A percentile compares a stretch with the other conserved stretches of the same genome.
These are phyloP conservation scores for Auricularia sp. DNA, from an alignment of 768 basidiomycete species.

Conservation along the genomic window DNA sequence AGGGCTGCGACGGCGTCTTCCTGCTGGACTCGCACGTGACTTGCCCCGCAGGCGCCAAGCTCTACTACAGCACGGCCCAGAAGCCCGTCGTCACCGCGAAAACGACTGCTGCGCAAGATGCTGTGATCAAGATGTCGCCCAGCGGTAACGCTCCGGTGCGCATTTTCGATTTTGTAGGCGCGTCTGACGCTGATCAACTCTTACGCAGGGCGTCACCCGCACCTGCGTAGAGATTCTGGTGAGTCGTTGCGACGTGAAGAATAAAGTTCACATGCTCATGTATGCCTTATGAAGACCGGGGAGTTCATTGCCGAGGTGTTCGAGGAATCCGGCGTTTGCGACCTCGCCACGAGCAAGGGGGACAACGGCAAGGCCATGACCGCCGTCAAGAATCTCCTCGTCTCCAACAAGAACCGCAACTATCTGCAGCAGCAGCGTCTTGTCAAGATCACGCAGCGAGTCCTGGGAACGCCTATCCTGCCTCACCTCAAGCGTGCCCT, in stretches of 20 bases:
- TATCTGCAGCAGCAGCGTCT: background rate
- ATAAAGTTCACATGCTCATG: background rate
- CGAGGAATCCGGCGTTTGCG: background rate
- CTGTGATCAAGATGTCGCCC: background rate
- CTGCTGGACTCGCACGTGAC: background rate
- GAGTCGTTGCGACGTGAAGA: background rate
- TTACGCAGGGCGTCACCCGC: background rate
- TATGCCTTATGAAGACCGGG: background rate
- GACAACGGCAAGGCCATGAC: background rate
- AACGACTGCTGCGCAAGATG: background rate
- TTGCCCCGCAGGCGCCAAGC: background rate
- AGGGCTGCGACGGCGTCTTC: background rate
- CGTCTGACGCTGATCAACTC: too few species aligned
- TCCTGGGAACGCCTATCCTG: background rate
- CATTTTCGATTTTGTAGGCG: background rate
- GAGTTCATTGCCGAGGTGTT: background rate
- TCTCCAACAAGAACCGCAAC: background rate
- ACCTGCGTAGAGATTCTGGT: background rate
- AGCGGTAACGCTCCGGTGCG: background rate
- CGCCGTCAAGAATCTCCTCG: background rate
- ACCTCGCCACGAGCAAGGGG: slow-evolving; percentile 1
- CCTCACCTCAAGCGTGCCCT: background rate
- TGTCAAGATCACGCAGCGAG: background rate
- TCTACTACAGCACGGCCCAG: background rate
- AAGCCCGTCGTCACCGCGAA: background rate